Base-by-base conservation (phyloP, 2,329 filamentous ascomycete genomes). In the Apiospora kogelbergensis region DNA sequence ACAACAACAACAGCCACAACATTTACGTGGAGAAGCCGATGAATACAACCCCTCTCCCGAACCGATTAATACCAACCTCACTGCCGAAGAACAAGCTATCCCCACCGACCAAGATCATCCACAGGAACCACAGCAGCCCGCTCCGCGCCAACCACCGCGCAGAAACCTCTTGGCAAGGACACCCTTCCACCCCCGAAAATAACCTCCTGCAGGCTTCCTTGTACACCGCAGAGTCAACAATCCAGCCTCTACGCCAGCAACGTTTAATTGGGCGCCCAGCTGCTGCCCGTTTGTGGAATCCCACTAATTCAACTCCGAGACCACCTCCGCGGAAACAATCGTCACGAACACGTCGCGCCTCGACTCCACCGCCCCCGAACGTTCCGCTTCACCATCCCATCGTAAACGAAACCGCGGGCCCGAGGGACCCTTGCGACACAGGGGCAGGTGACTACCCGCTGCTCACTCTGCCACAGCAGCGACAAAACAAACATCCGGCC, bases 241-340 rank as follows among this genome's bases (percentile, higher is more conserved):
- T 17, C 17, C 53, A 60, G 6, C 30, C 71, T 71, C 9, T 24
- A 30, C 70, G 26, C 41, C 68, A 73, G 24, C 76, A 77, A 33
- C 78, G 73, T 41, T 80, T 81, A 33, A 77, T 81, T 64, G 81
- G 79, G 67, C 82, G 80, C 40, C 79, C 83, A 40, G 81, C 82
- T 5, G 81, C 85, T 26, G 83, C 84, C 63, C 85, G 86, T 44
- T 85, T 89, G 72, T 89, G 87, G 87, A 89, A 89, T 74, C 87
- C 87, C 30, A 85, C 85, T 69, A 89, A 89, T 75, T 89, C 86
- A 33, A 89, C 87, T 2, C 86, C 86, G 60, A 82, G 86, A 69
- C 66, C 71, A 42, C 73, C 76, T 13, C 63, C 68, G 67, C 26
- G 10, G 71, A 73, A 63, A 69, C 73, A 53, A 37, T 26, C 66